Percentiles rank a stretch among this genome's conserved stretches.
phyloP scores from a whole-genome alignment of 257 asterid genomes.

The Nicotiana benthamiana region DNA sequence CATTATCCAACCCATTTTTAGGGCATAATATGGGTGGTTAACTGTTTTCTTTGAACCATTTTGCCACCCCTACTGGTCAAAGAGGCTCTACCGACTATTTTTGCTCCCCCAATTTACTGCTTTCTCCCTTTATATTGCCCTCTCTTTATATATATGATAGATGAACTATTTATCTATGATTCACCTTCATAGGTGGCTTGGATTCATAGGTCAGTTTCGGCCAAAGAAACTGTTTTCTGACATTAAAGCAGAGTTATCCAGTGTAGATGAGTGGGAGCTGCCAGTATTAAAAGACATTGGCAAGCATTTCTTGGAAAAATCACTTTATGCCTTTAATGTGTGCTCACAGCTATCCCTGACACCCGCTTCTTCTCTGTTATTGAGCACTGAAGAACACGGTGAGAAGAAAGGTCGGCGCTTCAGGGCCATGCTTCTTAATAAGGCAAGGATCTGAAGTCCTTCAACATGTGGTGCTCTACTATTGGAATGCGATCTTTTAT shows the following conservation, averaged over 20 bases:
- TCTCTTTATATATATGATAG: not conserved
- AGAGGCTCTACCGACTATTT: not conserved
- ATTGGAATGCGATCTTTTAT: not conserved
- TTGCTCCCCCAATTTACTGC: not conserved
- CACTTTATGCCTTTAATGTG: constrained; percentile 61
- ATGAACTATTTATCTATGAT: not conserved
- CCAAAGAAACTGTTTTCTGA: constrained; percentile 71
- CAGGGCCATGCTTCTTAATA: constrained; percentile 59
- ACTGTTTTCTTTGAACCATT: too few species aligned
- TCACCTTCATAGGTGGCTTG: constrained; percentile 59
- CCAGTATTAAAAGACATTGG: constrained; percentile 47
- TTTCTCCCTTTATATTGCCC: not conserved
- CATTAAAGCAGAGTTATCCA: constrained; percentile 46
- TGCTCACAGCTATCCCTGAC: constrained; percentile 62
- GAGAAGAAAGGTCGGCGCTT: constrained; percentile 41
- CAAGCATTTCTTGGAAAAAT: constrained; percentile 63
- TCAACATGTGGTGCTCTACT: not conserved
- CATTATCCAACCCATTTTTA: too few species aligned
- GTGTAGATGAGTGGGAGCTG: constrained; percentile 69
- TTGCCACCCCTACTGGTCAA: too few species aligned
- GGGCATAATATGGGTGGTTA: too few species aligned
- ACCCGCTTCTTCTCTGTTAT: constrained; percentile 44
- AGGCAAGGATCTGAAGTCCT: constrained; percentile 38
- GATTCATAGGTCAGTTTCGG: constrained; percentile 72
- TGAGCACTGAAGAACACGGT: constrained; percentile 67